These are phyloP conservation scores for Apium graveolens DNA, from an alignment of 129 eudicot species.

Conservation along the genomic window DNA sequence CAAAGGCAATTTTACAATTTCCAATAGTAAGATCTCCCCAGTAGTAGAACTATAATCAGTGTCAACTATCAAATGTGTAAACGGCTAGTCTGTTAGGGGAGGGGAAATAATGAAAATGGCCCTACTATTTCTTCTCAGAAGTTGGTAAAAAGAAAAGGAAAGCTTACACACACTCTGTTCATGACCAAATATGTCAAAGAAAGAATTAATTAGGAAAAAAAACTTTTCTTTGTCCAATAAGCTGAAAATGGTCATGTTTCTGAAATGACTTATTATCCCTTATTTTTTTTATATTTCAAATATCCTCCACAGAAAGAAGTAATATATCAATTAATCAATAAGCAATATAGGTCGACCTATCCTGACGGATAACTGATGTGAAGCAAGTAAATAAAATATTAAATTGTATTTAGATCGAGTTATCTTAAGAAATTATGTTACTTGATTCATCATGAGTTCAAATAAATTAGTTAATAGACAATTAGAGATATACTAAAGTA, in stretches of 20 bases:
- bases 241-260: background rate
- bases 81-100: background rate
- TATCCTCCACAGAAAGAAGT: background rate
- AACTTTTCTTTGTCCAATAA: background rate
- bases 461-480: background rate
- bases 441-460: background rate
- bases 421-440: background rate
- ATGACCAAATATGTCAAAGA: background rate
- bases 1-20: background rate
- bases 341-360: background rate
- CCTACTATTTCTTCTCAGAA: background rate
- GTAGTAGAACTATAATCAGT: too few relatives aligned
- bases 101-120: background rate
- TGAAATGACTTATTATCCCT: background rate
- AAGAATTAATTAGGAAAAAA: background rate
- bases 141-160: background rate
- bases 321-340: background rate
- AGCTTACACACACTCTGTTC: background rate
- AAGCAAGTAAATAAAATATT: background rate
- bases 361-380: background rate
- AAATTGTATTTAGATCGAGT: too few relatives aligned
- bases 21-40: background rate
- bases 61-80: background rate
- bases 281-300: too few relatives aligned
- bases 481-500: background rate